Conservation (phyloP, 129 eudicot species). For the Artemisia tridentata region DNA sequence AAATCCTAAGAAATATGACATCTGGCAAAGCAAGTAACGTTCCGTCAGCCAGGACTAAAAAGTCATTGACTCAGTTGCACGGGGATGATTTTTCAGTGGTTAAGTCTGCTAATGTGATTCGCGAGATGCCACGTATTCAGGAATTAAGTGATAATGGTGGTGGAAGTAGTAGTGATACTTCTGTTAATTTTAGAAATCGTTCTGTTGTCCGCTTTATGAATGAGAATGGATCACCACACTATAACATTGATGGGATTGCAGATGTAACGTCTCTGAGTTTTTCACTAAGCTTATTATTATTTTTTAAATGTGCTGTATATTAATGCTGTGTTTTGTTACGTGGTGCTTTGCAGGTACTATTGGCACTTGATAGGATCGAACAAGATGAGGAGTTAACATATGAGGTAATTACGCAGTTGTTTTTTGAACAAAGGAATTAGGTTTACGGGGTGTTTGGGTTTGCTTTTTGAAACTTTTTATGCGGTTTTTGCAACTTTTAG, state of each 20-base stretch:
- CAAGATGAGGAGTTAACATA: conserved; percentile 70
- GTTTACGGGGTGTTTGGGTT: neutral
- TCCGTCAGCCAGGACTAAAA: conserved; percentile 43
- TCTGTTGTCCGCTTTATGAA: conserved; percentile 41
- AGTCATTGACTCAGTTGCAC: conserved; percentile 33
- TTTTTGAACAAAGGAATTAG: neutral
- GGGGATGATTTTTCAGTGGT: conserved; percentile 24
- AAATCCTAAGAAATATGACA: conserved; percentile 36
- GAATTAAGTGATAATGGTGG: conserved; percentile 33
- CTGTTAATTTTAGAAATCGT: conserved; percentile 38
- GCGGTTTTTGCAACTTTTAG: neutral
- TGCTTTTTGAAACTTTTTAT: neutral
- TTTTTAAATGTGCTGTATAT: neutral
- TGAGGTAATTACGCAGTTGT: conserved; percentile 57
- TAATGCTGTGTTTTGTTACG: conserved; percentile 22
- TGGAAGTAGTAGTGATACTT: conserved; percentile 30
- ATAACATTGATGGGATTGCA: conserved; percentile 64
- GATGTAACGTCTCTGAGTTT: conserved; percentile 54
- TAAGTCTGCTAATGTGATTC: conserved; percentile 22
- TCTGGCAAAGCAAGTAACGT: conserved; percentile 31
- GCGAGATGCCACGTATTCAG: conserved; percentile 35
- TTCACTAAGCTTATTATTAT: neutral
- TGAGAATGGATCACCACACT: conserved; percentile 42
- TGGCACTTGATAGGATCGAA: conserved; percentile 79
- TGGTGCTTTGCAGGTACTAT: conserved; percentile 48